A percentile compares a stretch with the other conserved stretches of the same genome.
Conservation (phyloP, 2,329 filamentous ascomycete genomes). For the Lasiodiplodia citricola region DNA sequence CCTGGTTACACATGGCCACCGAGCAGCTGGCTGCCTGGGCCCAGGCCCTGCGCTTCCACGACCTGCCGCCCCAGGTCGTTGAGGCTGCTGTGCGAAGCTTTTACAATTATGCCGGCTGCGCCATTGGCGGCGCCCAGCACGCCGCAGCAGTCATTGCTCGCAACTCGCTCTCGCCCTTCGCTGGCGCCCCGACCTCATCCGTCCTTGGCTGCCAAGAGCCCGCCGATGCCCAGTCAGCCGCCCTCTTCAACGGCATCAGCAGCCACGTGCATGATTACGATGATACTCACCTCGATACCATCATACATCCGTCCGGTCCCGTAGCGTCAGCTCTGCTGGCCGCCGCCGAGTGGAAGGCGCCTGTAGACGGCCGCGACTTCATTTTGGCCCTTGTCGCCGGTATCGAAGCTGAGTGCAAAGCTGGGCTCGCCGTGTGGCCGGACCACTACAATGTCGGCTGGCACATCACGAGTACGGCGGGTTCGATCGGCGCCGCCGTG, state of each 20-base stretch:
- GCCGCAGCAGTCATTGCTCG: slow-evolving; percentile 49
- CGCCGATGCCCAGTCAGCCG: slow-evolving; percentile 56
- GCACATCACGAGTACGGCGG: slow-evolving; percentile 61
- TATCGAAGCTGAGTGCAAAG: slow-evolving; percentile 59
- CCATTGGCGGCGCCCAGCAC: slow-evolving; percentile 57
- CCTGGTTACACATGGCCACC: slow-evolving; percentile 52
- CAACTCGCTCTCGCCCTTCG: slow-evolving; percentile 45
- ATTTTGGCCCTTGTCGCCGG: slow-evolving; percentile 59
- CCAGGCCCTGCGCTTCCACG: slow-evolving; percentile 47
- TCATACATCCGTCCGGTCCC: slow-evolving; percentile 61
- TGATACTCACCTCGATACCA: slow-evolving; percentile 61
- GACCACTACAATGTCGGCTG: slow-evolving; percentile 62
- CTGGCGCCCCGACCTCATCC: slow-evolving; percentile 44
- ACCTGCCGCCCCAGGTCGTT: slow-evolving; percentile 49
- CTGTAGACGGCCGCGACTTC: slow-evolving; percentile 53
- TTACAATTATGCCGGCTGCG: slow-evolving; percentile 62
- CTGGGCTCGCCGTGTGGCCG: slow-evolving; percentile 59
- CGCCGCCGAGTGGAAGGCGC: slow-evolving; percentile 49
- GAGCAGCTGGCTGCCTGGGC: slow-evolving; percentile 56
- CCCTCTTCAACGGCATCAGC: slow-evolving; percentile 60
- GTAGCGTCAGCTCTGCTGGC: slow-evolving; percentile 58
- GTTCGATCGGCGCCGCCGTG: slow-evolving; percentile 59
- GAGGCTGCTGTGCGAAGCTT: slow-evolving; percentile 54
- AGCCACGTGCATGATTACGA: slow-evolving; percentile 64
- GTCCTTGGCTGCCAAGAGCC: slow-evolving; percentile 41